phyloP scores from a whole-genome alignment of 129 eudicot species.

The Sambucus nigra region DNA sequence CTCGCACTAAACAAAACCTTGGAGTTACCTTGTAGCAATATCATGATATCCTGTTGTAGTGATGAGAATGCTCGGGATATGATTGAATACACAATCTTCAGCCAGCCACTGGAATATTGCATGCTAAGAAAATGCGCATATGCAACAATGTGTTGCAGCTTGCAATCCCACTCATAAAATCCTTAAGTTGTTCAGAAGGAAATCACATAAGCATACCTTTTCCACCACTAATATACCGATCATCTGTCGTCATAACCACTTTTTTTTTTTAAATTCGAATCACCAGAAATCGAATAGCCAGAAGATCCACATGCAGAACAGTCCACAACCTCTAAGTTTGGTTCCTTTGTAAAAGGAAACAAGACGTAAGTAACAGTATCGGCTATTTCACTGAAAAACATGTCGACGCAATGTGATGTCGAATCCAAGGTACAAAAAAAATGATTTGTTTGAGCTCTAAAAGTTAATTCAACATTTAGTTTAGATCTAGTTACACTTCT shows the following conservation, averaged over 20 bases:
- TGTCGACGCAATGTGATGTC: neutral
- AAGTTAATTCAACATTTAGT: neutral
- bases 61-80: conserved; percentile 88
- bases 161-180: neutral
- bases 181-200: neutral
- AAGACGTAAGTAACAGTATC: neutral
- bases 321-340: conserved; percentile 72
- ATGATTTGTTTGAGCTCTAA: neutral
- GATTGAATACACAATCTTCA: conserved; percentile 84
- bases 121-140: conserved; percentile 42
- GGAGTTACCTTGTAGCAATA: conserved; percentile 78
- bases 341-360: conserved; percentile 41
- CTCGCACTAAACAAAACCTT: neutral
- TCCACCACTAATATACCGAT: conserved; percentile 88
- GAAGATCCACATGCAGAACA: conserved; percentile 89
- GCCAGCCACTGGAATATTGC: conserved; percentile 92
- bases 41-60: conserved; percentile 98
- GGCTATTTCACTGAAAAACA: neutral
- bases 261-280: conserved; percentile 63
- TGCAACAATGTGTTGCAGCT: conserved; percentile 16
- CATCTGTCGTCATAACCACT: conserved; percentile 68
- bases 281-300: conserved; percentile 86
- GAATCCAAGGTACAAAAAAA: neutral
- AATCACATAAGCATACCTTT: conserved; percentile 45
- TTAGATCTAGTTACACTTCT: neutral